These are phyloP conservation scores for Favolaschia claudopus DNA, from an alignment of 768 basidiomycete species.

Conservation along the genomic window DNA sequence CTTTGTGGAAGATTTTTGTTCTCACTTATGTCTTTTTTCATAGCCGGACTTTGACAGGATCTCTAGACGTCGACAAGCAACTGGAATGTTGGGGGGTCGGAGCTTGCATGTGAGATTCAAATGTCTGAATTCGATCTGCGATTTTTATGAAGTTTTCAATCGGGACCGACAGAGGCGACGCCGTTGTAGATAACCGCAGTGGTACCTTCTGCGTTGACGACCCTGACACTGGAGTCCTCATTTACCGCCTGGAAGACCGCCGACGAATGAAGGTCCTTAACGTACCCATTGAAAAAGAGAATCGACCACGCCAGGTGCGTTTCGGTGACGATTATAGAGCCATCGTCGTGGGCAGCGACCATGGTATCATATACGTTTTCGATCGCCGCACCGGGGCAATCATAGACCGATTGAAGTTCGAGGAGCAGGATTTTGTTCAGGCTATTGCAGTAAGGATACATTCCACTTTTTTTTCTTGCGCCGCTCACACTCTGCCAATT, in stretches of 20 bases:
- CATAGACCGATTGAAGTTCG: background rate
- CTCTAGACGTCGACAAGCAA: background rate
- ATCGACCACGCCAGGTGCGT: conserved; percentile 12
- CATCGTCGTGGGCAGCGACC: conserved; percentile 22
- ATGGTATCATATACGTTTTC: conserved; percentile 23
- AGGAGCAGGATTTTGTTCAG: background rate
- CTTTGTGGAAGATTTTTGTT: background rate
- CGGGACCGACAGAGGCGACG: conserved; percentile 1
- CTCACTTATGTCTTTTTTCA: background rate
- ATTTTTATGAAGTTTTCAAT: background rate
- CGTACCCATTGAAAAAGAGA: conserved; percentile 4
- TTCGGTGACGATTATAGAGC: conserved; percentile 8
- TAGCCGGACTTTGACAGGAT: background rate
- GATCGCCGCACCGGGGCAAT: conserved; percentile 11
- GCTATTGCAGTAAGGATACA: background rate
- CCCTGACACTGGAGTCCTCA: background rate
- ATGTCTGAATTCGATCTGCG: background rate
- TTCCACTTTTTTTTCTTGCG: background rate
- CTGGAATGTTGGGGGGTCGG: background rate
- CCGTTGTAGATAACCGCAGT: background rate
- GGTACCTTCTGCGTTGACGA: background rate
- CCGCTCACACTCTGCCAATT: too few relatives aligned
- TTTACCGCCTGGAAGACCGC: conserved; percentile 3
- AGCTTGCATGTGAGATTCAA: background rate
- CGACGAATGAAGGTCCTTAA: background rate